Evolutionary conservation across 805 yeast genomes (phyloP), one percentile per base, ranked within the genome.

Genomic region (Ogataea pignaliae): DNA sequence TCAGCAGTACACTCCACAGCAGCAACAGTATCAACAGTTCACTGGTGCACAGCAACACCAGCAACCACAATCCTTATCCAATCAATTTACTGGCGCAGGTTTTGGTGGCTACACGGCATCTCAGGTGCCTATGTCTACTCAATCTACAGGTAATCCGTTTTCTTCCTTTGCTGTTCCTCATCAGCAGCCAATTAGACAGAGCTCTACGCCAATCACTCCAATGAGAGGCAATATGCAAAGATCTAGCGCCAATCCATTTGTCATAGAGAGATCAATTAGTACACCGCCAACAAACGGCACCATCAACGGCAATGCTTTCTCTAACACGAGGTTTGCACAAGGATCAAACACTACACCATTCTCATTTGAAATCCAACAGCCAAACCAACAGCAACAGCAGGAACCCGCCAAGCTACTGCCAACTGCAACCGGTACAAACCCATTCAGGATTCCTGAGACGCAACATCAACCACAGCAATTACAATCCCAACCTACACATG

Each of bases 341-440:
- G 37, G 36, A 15, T 57, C 63, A 4, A 46, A 40, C 9, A 57
- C 59, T 5, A 55, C 59, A 5, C 51, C 59, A 11, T 49, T 54
- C 18, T 46, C 57, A 10, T 45, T 47, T 40, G 42, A 40, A 13
- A 37, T 33, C 10, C 37, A 44, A 11, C 32, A 32, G 10, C 41
- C 40, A 15, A 33, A 37, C 3, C 14, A 38, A 6, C 41, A 50
- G 14, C 28, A 17, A 10, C 40, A 44, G 17, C 44, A 41, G 10
- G 26, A 21, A 21, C 26, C 26, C 7, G 26, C 26, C 26, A 44
- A 44, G 36, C 39, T 45, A 10, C 28, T 40, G 14, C 46, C 56
- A 9, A 48, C 54, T 3, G 40, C 43, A 6, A 79, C 84, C 0
- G 85, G 84, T 2, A 67, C 73, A 29, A 83, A 83, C 54, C 88